Evolutionary conservation across 1,139 yeast species (phyloP).

Genomic region (Pichia sp.): DNA sequence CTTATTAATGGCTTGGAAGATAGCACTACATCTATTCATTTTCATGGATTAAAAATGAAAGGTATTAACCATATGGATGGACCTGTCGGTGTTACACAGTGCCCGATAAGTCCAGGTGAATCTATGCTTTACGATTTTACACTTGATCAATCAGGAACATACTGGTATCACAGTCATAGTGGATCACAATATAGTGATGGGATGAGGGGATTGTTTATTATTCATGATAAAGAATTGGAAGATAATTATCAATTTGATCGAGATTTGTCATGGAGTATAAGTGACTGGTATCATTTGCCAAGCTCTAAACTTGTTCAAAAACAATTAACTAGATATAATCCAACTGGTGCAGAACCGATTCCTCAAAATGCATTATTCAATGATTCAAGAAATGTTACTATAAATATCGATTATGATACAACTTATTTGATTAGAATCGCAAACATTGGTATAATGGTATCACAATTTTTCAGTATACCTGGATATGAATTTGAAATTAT

Average conservation of each 20-base stretch:
- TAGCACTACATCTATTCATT: conserved; percentile 58
- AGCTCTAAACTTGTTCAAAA: conserved; percentile 39
- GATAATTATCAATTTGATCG: conserved; percentile 54
- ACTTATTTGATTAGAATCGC: conserved; percentile 59
- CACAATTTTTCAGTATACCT: conserved; percentile 63
- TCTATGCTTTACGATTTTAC: conserved; percentile 61
- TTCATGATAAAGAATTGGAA: conserved; percentile 48
- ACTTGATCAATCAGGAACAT: conserved; percentile 66
- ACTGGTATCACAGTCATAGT: conserved; percentile 81
- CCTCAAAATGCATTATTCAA: conserved; percentile 63
- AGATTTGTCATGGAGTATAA: conserved; percentile 48
- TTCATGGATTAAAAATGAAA: conserved; percentile 69
- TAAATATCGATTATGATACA: conserved; percentile 53
- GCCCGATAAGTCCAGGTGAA: conserved; percentile 66
- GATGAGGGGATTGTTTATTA: conserved; percentile 61
- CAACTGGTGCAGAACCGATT: conserved; percentile 80
- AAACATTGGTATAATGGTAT: conserved; percentile 65
- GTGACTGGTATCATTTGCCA: conserved; percentile 59
- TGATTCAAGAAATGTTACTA: conserved; percentile 53
- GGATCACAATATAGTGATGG: conserved; percentile 77
- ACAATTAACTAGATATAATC: conserved; percentile 60
- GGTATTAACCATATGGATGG: conserved; percentile 67
- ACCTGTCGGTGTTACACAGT: conserved; percentile 70
- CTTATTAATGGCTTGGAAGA: conserved; percentile 52
- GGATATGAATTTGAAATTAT: conserved; percentile 63